These are phyloP conservation scores for Tephrocybe sp. DNA, from an alignment of 768 basidiomycete species.

Conservation along the genomic window DNA sequence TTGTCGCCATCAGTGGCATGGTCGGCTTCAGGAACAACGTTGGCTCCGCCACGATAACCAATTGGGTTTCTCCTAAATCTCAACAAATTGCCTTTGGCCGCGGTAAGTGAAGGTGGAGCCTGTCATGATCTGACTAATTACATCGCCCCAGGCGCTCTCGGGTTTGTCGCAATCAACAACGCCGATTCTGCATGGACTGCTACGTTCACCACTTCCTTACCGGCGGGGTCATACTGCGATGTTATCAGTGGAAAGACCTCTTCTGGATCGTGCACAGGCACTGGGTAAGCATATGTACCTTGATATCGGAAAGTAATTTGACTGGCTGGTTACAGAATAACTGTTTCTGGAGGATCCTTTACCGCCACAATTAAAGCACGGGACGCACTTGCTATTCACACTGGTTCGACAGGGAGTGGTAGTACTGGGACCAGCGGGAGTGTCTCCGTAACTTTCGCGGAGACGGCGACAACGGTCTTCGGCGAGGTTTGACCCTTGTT, in stretches of 20 bases:
- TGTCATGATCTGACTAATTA: background rate
- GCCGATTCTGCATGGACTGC: conserved; percentile 53
- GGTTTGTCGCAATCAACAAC: conserved; percentile 72
- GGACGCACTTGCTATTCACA: conserved; percentile 58
- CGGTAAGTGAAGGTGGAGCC: conserved; percentile 33
- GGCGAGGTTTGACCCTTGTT: conserved; percentile 44
- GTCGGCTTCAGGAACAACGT: conserved; percentile 64
- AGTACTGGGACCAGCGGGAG: conserved; percentile 5
- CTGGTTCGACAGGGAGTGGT: conserved; percentile 30
- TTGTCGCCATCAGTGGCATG: conserved; percentile 58
- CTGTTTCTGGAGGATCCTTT: conserved; percentile 50
- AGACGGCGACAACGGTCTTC: conserved; percentile 54
- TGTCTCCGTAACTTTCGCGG: conserved; percentile 49
- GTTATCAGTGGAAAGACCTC: conserved; percentile 50
- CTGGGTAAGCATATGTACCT: conserved; percentile 35
- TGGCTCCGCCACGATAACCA: conserved; percentile 45
- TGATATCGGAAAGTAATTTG: background rate
- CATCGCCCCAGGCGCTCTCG: conserved; percentile 40
- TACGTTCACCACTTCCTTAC: conserved; percentile 57
- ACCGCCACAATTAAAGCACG: conserved; percentile 49
- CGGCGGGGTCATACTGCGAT: conserved; percentile 64
- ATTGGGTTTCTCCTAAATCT: conserved; percentile 58
- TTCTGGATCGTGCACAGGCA: conserved; percentile 47
- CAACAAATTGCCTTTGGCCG: conserved; percentile 69
- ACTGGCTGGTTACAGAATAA: conserved; percentile 22